phyloP scores from a whole-genome alignment of 2,329 filamentous ascomycete species.

The Fusarium ambrosium region DNA sequence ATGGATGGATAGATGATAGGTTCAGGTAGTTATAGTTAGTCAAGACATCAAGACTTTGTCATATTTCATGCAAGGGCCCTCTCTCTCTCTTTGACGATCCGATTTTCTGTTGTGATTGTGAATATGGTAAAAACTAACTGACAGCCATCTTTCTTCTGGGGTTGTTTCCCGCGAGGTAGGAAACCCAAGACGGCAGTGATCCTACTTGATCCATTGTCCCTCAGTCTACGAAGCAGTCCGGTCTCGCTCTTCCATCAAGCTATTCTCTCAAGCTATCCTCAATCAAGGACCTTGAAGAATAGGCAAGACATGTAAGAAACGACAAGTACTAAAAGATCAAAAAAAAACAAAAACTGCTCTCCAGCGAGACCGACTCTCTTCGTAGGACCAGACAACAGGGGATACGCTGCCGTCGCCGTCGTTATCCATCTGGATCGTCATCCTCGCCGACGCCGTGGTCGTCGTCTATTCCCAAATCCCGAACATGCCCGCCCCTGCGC shows the following conservation, averaged over 20 bases:
- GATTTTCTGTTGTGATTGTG: conserved; percentile 27
- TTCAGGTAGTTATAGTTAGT: conserved; percentile 12
- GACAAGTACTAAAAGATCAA: conserved; percentile 7
- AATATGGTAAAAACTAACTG: conserved; percentile 43
- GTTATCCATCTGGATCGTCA: conserved; percentile 74
- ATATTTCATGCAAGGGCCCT: conserved; percentile 7
- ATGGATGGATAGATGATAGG: conserved; percentile 7
- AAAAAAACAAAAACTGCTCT: conserved; percentile 6
- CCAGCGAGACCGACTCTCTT: conserved; percentile 35
- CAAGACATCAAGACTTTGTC: neutral
- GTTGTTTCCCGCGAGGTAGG: conserved; percentile 56
- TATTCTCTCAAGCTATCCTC: neutral
- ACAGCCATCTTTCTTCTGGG: conserved; percentile 33
- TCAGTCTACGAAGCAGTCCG: conserved; percentile 61
- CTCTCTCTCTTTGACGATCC: conserved; percentile 23
- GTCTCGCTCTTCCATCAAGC: conserved; percentile 5
- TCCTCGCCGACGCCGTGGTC: conserved; percentile 71
- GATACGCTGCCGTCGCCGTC: conserved; percentile 70
- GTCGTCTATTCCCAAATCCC: conserved; percentile 56
- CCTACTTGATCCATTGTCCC: conserved; percentile 73
- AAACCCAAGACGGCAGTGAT: conserved; percentile 67
- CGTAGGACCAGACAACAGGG: conserved; percentile 75
- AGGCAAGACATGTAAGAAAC: conserved; percentile 6
- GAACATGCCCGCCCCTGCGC: conserved; percentile 39
- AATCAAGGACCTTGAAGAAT: conserved; percentile 13